phyloP scores from a whole-genome alignment of 2,329 filamentous ascomycete species.

The Aspergillus flavus region DNA sequence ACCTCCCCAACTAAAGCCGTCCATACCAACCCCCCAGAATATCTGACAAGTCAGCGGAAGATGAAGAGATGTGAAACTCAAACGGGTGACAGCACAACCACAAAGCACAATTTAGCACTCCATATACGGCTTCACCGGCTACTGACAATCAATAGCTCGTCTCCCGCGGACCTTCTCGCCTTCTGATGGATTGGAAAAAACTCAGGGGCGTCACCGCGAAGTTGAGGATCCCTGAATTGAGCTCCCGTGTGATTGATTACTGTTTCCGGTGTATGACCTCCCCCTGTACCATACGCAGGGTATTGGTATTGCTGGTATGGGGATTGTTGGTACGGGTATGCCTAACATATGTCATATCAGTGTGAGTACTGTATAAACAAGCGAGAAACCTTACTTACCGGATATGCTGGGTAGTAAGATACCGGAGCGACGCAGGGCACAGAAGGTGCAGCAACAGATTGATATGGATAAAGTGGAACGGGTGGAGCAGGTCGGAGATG shows the following conservation, averaged over 20 bases:
- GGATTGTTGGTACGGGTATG: not conserved
- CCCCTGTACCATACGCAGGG: not conserved
- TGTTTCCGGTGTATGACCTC: not conserved
- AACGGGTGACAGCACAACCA: not conserved
- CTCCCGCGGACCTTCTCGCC: slow-evolving; percentile 10
- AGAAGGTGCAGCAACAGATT: not conserved
- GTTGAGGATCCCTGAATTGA: slow-evolving; percentile 5
- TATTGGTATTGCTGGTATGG: not conserved
- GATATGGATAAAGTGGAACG: not conserved
- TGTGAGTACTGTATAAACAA: too few species aligned
- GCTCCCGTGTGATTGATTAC: not conserved
- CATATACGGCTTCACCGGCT: not conserved
- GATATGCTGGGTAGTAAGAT: not conserved
- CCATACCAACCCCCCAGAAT: not conserved
- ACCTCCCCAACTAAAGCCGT: not conserved
- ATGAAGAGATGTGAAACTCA: not conserved
- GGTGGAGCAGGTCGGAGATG: not conserved
- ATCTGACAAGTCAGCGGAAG: not conserved
- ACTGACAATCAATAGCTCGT: not conserved
- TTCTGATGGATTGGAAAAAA: slow-evolving; percentile 18
- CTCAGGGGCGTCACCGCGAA: slow-evolving; percentile 27
- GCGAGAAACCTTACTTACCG: not conserved
- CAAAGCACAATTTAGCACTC: not conserved
- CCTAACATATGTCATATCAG: not conserved
- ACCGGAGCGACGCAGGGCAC: not conserved